phyloP scores from a whole-genome alignment of 129 eudicot genomes.

The Erigeron canadensis region DNA sequence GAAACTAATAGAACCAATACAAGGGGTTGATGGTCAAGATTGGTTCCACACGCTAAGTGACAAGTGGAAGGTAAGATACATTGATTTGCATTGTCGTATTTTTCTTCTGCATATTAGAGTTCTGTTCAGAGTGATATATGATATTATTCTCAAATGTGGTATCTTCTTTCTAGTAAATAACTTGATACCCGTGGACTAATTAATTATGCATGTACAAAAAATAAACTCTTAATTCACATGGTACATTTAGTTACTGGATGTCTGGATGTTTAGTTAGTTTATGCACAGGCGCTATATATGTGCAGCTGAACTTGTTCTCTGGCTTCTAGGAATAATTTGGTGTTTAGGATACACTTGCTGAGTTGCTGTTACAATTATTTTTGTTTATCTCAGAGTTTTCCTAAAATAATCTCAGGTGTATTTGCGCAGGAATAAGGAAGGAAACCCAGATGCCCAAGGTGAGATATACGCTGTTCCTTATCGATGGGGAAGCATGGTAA shows the following conservation, averaged over 20 bases:
- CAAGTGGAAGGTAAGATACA: constrained; percentile 81
- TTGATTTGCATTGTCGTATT: neutral
- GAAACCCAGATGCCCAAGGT: constrained; percentile 71
- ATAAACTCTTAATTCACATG: constrained; percentile 3
- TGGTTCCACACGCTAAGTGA: constrained; percentile 72
- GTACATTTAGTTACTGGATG: neutral
- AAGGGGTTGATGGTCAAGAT: constrained; percentile 66
- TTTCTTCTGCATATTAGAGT: neutral
- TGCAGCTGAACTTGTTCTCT: constrained; percentile 9
- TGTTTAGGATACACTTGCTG: neutral
- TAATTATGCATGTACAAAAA: neutral
- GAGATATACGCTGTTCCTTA: constrained; percentile 83
- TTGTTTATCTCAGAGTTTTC: constrained; percentile 31
- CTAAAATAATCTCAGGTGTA: constrained; percentile 76
- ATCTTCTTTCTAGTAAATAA: neutral
- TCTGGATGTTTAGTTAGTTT: constrained; percentile 6
- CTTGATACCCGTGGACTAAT: neutral
- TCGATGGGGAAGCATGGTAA: constrained; percentile 99
- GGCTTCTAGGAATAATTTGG: constrained; percentile 1
- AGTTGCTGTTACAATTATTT: constrained; percentile 7
- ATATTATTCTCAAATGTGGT: neutral
- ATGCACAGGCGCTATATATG: constrained; percentile 4
- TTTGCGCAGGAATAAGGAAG: constrained; percentile 91
- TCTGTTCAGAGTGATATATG: constrained; percentile 5
- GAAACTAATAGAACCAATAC: constrained; percentile 70